Percentiles rank a stretch among this genome's conserved stretches.
Evolutionary conservation across 2,329 filamentous ascomycete species (phyloP).

Genomic region (Diaporthe destruens): DNA sequence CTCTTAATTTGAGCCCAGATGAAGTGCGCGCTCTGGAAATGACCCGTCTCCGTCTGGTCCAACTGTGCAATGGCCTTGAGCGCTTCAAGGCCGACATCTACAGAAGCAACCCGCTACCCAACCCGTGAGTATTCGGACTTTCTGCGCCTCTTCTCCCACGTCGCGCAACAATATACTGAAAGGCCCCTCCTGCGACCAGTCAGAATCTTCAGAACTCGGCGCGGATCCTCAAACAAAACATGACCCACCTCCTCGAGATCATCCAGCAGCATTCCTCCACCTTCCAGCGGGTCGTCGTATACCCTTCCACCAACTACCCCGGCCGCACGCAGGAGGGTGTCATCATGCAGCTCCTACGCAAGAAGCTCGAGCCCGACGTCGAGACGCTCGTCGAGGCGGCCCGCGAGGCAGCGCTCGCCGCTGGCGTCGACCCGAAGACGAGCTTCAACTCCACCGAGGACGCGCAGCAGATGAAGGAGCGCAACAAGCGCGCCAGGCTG

Average conservation of each 20-base stretch:
- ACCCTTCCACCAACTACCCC: slow-evolving; percentile 81
- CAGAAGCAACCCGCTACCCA: slow-evolving; percentile 74
- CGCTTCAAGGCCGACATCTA: slow-evolving; percentile 73
- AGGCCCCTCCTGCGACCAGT: slow-evolving; percentile 55
- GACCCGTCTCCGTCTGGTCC: slow-evolving; percentile 75
- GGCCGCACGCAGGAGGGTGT: slow-evolving; percentile 76
- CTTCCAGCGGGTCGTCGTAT: slow-evolving; percentile 77
- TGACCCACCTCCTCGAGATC: slow-evolving; percentile 74
- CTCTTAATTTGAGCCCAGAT: slow-evolving; percentile 66
- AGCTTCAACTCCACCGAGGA: slow-evolving; percentile 55
- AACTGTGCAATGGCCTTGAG: slow-evolving; percentile 76
- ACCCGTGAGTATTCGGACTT: slow-evolving; percentile 63
- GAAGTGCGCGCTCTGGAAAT: slow-evolving; percentile 79
- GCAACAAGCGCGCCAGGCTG: slow-evolving; percentile 33
- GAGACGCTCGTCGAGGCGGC: slow-evolving; percentile 79
- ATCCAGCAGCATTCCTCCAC: slow-evolving; percentile 75
- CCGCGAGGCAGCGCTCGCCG: slow-evolving; percentile 58
- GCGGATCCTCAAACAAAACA: slow-evolving; percentile 77
- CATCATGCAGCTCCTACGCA: slow-evolving; percentile 79
- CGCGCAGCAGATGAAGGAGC: slow-evolving; percentile 65
- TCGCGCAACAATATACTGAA: neutral
- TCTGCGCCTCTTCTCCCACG: neutral
- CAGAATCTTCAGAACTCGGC: slow-evolving; percentile 79
- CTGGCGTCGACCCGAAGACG: slow-evolving; percentile 47
- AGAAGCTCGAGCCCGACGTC: slow-evolving; percentile 84